Conservation (phyloP, 2,329 filamentous ascomycete species). For the Epichloe aotearoae region DNA sequence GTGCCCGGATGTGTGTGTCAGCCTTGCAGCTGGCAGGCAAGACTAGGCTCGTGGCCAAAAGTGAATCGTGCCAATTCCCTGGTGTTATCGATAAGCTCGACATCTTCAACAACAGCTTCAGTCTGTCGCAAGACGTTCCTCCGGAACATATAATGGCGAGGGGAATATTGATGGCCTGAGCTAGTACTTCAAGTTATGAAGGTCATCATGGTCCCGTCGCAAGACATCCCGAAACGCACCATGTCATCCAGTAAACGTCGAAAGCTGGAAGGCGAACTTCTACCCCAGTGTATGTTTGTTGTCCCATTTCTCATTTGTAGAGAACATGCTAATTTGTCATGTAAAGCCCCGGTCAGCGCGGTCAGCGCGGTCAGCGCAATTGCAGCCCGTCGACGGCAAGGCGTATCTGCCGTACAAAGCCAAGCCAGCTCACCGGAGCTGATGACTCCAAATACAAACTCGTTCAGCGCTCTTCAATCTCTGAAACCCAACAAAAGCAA, state of each 20-base stretch:
- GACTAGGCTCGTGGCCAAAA: background rate
- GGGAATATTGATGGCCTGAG: background rate
- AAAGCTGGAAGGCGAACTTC: conserved; percentile 18
- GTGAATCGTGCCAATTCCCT: too few species aligned
- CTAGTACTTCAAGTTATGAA: background rate
- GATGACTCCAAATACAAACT: conserved; percentile 13
- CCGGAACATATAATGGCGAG: too few species aligned
- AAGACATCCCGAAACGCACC: background rate
- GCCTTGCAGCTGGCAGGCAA: background rate
- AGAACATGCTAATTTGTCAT: background rate
- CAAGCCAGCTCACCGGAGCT: conserved; percentile 9
- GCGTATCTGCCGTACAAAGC: conserved; percentile 7
- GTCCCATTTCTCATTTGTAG: background rate
- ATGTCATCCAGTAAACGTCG: conserved; percentile 21
- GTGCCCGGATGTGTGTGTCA: background rate
- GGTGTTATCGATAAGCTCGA: background rate
- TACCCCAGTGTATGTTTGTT: conserved; percentile 17
- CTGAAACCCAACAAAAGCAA: conserved; percentile 5
- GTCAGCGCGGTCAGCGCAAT: conserved; percentile 25
- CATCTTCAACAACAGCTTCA: background rate
- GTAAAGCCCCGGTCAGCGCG: conserved; percentile 16
- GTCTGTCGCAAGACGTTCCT: background rate
- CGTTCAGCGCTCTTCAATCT: conserved; percentile 17
- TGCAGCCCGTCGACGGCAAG: conserved; percentile 20
- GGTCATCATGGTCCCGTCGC: background rate